Conservation (phyloP, 495 filamentous ascomycete species). For the Massariosphaeria phaeospora region DNA sequence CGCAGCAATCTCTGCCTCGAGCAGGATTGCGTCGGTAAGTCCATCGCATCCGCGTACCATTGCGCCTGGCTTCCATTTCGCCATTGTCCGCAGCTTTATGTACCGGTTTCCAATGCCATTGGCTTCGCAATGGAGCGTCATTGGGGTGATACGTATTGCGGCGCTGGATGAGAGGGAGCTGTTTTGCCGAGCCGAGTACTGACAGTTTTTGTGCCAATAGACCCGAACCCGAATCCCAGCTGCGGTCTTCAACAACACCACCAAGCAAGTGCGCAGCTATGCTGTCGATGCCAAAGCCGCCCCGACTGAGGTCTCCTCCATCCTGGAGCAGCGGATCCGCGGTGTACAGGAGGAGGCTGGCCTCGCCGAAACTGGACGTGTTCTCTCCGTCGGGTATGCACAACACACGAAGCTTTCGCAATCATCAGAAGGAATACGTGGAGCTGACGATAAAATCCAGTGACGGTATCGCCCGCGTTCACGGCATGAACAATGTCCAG, state of each 20-base stretch:
- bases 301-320: slow-evolving; percentile 97
- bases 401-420: slow-evolving; percentile 21
- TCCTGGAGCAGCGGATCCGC: slow-evolving; percentile 97
- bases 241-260: slow-evolving; percentile 62
- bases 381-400: slow-evolving; percentile 97
- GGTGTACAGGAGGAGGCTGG: slow-evolving; percentile 94
- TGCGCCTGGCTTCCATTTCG: slow-evolving; percentile 38
- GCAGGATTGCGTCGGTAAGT: slow-evolving; percentile 92
- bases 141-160: slow-evolving; percentile 5
- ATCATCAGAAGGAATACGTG: slow-evolving; percentile 18
- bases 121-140: slow-evolving; percentile 33
- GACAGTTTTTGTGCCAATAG: slow-evolving; percentile 47
- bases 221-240: slow-evolving; percentile 87
- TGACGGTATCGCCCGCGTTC: slow-evolving; percentile 99
- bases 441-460: slow-evolving; percentile 52
- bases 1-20: slow-evolving; percentile 82
- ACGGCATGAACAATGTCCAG: slow-evolving; percentile 99
- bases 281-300: slow-evolving; percentile 90
- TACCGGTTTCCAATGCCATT: slow-evolving; percentile 9
- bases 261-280: slow-evolving; percentile 81
- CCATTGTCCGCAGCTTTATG: slow-evolving; percentile 32
- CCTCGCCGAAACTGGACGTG: slow-evolving; percentile 97
- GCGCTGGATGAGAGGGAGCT: slow-evolving; percentile 25
- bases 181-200: slow-evolving; percentile 34
- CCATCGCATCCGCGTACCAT: slow-evolving; percentile 31